Conservation (phyloP, 2,329 filamentous ascomycete genomes). For the Penicillium sp. region DNA sequence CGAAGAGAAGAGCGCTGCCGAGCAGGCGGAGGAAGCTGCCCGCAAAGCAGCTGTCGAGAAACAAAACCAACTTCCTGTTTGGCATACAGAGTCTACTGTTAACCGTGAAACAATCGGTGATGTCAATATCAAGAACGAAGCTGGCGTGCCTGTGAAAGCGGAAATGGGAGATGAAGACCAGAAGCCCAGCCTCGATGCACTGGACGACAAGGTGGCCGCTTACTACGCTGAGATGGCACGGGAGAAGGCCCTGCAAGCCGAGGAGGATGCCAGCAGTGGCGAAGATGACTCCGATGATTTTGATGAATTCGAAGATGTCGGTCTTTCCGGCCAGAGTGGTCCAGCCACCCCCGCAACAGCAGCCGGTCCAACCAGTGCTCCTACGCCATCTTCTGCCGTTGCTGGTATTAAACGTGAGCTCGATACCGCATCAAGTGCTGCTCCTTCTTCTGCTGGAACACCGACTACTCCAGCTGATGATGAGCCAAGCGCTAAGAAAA, state of each 20-base stretch:
- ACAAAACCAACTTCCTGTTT: slow-evolving; percentile 54
- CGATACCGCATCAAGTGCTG: slow-evolving; percentile 40
- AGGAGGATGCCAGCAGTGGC: slow-evolving; percentile 42
- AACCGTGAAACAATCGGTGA: slow-evolving; percentile 28
- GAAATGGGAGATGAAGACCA: slow-evolving; percentile 45
- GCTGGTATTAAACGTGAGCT: slow-evolving; percentile 39
- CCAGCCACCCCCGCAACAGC: slow-evolving; percentile 34
- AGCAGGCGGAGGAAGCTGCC: slow-evolving; percentile 48
- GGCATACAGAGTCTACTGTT: slow-evolving; percentile 54
- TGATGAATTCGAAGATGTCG: slow-evolving; percentile 48
- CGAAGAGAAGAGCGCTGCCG: slow-evolving; percentile 50
- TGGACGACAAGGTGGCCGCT: slow-evolving; percentile 49
- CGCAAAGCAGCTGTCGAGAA: slow-evolving; percentile 51
- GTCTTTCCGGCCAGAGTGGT: slow-evolving; percentile 37
- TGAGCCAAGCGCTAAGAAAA: slow-evolving; percentile 43
- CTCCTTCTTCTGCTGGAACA: slow-evolving; percentile 39
- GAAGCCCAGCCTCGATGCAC: slow-evolving; percentile 41
- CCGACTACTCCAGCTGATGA: slow-evolving; percentile 40
- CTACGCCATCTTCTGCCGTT: slow-evolving; percentile 19
- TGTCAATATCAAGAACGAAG: slow-evolving; percentile 31
- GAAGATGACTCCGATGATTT: slow-evolving; percentile 43
- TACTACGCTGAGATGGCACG: slow-evolving; percentile 49
- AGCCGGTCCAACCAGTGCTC: slow-evolving; percentile 29
- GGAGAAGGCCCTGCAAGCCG: slow-evolving; percentile 43
- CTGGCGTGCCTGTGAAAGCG: slow-evolving; percentile 36